Percentiles rank a stretch among this genome's conserved stretches.
These are phyloP conservation scores for Tylopilus vinaceipallidus DNA, from an alignment of 768 basidiomycete species.

Conservation along the genomic window DNA sequence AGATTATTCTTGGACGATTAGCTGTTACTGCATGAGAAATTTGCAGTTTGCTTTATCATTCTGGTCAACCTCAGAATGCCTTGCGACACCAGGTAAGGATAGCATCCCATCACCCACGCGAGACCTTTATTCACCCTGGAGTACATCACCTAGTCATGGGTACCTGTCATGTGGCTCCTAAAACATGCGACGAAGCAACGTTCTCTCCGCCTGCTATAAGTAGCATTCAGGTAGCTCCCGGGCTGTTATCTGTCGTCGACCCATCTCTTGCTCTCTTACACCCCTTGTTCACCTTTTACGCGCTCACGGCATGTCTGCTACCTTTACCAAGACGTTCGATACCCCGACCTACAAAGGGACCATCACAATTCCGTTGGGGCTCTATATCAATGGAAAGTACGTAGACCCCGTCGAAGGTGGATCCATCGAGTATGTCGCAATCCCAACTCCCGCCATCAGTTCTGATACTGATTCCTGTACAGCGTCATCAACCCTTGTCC, in stretches of 20 bases:
- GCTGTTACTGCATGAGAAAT: background rate
- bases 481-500: constrained; percentile 57
- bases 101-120: background rate
- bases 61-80: background rate
- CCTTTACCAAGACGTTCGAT: constrained; percentile 49
- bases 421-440: constrained; percentile 56
- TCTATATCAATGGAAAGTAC: constrained; percentile 61
- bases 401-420: constrained; percentile 51
- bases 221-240: background rate
- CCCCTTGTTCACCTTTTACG: no score
- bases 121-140: background rate
- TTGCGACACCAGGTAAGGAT: background rate
- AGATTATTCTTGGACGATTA: background rate
- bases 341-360: constrained; percentile 56
- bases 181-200: background rate
- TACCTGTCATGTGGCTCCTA: background rate
- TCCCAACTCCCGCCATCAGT: background rate
- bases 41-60: background rate
- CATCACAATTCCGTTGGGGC: constrained; percentile 54
- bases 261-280: background rate
- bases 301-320: constrained; percentile 33
- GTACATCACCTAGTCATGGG: background rate
- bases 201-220: constrained; percentile 2
- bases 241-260: background rate
- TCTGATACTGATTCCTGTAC: constrained; percentile 4